Conservation (phyloP, 495 filamentous ascomycete species). For the Extremus antarcticus region DNA sequence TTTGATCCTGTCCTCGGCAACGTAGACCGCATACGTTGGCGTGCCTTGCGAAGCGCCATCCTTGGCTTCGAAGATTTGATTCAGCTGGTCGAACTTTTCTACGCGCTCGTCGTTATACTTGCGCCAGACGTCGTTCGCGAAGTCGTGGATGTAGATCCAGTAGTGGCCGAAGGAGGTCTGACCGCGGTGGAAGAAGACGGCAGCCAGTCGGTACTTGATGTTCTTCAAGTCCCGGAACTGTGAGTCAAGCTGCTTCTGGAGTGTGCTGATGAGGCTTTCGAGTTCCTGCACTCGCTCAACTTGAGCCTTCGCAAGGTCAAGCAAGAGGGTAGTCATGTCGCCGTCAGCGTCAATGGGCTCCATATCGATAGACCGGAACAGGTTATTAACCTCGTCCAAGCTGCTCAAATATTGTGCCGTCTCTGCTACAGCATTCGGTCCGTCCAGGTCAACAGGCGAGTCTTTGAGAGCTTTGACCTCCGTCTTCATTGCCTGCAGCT, state of each 20-base stretch:
- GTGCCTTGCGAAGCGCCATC: slow-evolving; percentile 40
- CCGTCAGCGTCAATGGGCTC: slow-evolving; percentile 4
- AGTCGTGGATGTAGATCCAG: slow-evolving; percentile 94
- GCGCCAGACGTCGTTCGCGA: slow-evolving; percentile 67
- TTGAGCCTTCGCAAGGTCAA: slow-evolving; percentile 26
- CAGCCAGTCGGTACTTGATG: slow-evolving; percentile 72
- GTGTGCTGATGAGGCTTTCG: slow-evolving; percentile 44
- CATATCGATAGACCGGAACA: slow-evolving; percentile 16
- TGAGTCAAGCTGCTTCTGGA: slow-evolving; percentile 40
- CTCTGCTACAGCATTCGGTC: slow-evolving; percentile 17
- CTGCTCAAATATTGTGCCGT: slow-evolving; percentile 14
- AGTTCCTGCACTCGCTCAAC: slow-evolving; percentile 40
- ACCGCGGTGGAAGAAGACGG: slow-evolving; percentile 84
- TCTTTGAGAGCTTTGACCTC: slow-evolving; percentile 33
- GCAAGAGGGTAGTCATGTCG: slow-evolving; percentile 4
- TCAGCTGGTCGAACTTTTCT: slow-evolving; percentile 47
- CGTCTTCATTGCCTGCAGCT: slow-evolving; percentile 33
- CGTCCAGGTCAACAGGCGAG: slow-evolving; percentile 1
- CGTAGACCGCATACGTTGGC: slow-evolving; percentile 83
- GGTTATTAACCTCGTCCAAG: slow-evolving; percentile 9
- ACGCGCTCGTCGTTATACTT: slow-evolving; percentile 89
- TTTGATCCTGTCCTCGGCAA: slow-evolving; percentile 48
- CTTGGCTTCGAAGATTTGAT: slow-evolving; percentile 42
- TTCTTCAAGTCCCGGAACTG: slow-evolving; percentile 50
- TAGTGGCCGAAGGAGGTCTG: slow-evolving; percentile 67